Percentiles rank a stretch among this genome's conserved stretches.
Conservation (phyloP, 371 early-diverging fungal species). For the Apophysomyces trapeziformis region DNA sequence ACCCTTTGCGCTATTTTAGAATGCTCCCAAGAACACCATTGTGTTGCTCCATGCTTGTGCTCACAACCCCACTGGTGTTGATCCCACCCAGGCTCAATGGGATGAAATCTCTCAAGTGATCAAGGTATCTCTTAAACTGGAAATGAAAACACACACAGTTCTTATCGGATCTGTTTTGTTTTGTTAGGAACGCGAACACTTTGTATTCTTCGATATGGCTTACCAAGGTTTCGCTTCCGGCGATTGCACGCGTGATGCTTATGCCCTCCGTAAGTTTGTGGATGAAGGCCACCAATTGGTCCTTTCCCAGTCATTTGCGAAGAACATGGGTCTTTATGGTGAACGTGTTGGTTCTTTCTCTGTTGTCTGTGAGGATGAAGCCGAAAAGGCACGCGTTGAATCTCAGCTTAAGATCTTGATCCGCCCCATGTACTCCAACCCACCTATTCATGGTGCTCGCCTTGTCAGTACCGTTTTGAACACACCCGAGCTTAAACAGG, state of each 20-base stretch:
- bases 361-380: slow-evolving; percentile 75
- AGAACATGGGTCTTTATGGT: slow-evolving; percentile 99
- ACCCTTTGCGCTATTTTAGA: slow-evolving; percentile 39
- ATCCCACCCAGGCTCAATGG: slow-evolving; percentile 95
- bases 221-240: slow-evolving; percentile 99
- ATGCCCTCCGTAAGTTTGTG: slow-evolving; percentile 94
- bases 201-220: slow-evolving; percentile 98
- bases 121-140: slow-evolving; percentile 50
- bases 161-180: slow-evolving; percentile 3
- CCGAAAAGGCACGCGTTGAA: slow-evolving; percentile 86
- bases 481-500: slow-evolving; percentile 72
- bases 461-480: slow-evolving; percentile 91
- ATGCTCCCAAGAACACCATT: slow-evolving; percentile 86
- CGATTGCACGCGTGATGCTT: slow-evolving; percentile 88
- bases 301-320: slow-evolving; percentile 97
- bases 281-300: slow-evolving; percentile 78
- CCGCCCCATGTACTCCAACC: slow-evolving; percentile 98
- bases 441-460: slow-evolving; percentile 94
- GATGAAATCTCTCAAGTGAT: slow-evolving; percentile 80
- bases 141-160: background rate
- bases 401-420: slow-evolving; percentile 95
- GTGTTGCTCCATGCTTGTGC: slow-evolving; percentile 98
- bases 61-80: slow-evolving; percentile 99
- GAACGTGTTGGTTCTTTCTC: slow-evolving; percentile 98
- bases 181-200: slow-evolving; percentile 74